Evolutionary conservation across 495 filamentous ascomycete species (phyloP), one percentile per base, ranked within the genome.

Genomic region (Apiosordaria backusii): DNA sequence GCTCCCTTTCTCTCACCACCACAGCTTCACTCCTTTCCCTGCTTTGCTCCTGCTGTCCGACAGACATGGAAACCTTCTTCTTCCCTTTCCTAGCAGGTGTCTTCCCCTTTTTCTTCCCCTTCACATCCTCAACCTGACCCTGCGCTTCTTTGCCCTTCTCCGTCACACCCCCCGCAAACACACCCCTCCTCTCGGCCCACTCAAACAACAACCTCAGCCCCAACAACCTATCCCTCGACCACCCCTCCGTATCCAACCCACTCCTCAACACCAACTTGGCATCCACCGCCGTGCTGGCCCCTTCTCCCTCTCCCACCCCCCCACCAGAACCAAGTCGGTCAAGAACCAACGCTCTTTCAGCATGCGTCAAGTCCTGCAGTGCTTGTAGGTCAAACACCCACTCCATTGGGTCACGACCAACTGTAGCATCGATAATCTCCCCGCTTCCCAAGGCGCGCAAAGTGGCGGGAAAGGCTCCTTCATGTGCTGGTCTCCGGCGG

Each of bases 141-240:
- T 64, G 60, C 23, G 27, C 61, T 7, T 57, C 66, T 23, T 64
- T 64, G 7, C 57, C 59, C 27, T 15, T 26, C 9, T 4, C 19
- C 57, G n/a, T 40, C 57, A 5, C 61, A 67, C 25, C 27, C 35
- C 23, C 50, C 18, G 22, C 53, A 67, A 62, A 69, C 24, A 60
- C 25, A 1, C 66, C 69, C 50, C 76, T 76, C 73, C 79, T 70
- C 70, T 85, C 91, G 2, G 87, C 84, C 91, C 92, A 97, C 67
- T 89, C 89, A 76, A 97, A 95, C 57, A 99, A 74, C 10, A 94
- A 70, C 64, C 84, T 84, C 23, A 97, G 77, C 62, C 93, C 91
- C 77, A 91, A 84, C 61, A 97, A 71, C 2, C 86, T 80, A 74
- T 95, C 91, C 50, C 86, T 82, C 69, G 77, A 85, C 53, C 86